Evolutionary conservation across 2,329 filamentous ascomycete genomes (phyloP).

Genomic region (Fusarium virguliforme): DNA sequence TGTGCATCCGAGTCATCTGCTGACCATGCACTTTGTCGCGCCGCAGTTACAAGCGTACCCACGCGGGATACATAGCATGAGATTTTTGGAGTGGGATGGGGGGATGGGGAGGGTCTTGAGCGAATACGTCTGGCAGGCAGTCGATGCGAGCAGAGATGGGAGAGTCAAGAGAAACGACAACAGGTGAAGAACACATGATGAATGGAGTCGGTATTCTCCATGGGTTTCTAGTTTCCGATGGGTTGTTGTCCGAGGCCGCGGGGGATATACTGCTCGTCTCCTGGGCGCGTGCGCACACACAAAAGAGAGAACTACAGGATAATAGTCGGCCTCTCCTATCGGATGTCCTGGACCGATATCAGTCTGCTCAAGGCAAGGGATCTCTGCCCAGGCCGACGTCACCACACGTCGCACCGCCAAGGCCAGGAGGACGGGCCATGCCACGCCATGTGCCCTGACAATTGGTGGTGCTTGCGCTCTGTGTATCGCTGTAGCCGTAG

Average conservation of each 20-base stretch:
- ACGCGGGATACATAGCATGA: constrained; percentile 28
- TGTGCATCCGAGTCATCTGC: constrained; percentile 46
- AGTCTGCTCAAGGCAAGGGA: constrained; percentile 25
- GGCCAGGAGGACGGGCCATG: constrained; percentile 38
- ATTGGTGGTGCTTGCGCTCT: constrained; percentile 39
- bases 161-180: constrained; percentile 18
- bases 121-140: constrained; percentile 13
- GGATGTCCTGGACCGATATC: constrained; percentile 41
- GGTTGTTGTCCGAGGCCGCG: constrained; percentile 32
- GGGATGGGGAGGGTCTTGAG: constrained; percentile 16
- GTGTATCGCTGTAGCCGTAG: constrained; percentile 26
- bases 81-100: constrained; percentile 8
- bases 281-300: neutral
- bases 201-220: constrained; percentile 25
- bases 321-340: constrained; percentile 36
- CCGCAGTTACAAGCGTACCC: constrained; percentile 29
- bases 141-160: constrained; percentile 25
- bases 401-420: constrained; percentile 47
- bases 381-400: constrained; percentile 49
- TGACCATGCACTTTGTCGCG: constrained; percentile 45
- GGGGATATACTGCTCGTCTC: constrained; percentile 17
- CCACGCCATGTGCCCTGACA: constrained; percentile 43
- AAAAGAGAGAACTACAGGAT: constrained; percentile 34
- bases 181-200: constrained; percentile 37
- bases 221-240: constrained; percentile 9